phyloP scores from a whole-genome alignment of 495 filamentous ascomycete species.

The Penicillium argentinense region DNA sequence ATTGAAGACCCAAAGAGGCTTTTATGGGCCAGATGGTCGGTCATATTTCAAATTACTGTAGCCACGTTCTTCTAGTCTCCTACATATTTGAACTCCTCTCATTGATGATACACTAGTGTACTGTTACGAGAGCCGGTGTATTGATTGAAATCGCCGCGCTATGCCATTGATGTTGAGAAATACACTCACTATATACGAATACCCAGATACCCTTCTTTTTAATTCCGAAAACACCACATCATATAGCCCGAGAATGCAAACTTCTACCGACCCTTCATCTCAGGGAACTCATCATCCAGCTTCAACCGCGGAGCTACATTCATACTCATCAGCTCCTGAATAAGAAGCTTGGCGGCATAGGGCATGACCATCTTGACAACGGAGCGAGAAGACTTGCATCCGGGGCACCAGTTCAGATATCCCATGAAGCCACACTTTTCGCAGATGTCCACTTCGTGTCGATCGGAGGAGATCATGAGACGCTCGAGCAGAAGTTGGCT shows the following conservation, averaged over 20 bases:
- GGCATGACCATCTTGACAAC: constrained; percentile 93
- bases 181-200: constrained; percentile 19
- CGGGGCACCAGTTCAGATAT: constrained; percentile 88
- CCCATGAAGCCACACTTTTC: constrained; percentile 92
- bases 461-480: constrained; percentile 90
- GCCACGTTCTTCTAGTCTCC: no score
- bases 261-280: constrained; percentile 38
- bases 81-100: no score
- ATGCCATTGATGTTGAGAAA: constrained; percentile 28
- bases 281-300: constrained; percentile 89
- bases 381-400: constrained; percentile 75
- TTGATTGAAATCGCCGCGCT: constrained; percentile 29
- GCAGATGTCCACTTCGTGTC: constrained; percentile 87
- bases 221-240: constrained; percentile 16
- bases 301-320: constrained; percentile 85
- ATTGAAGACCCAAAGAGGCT: no score
- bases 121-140: no score
- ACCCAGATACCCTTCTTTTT: constrained; percentile 4
- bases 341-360: constrained; percentile 96
- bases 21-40: no score
- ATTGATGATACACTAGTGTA: no score
- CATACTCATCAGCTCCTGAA: constrained; percentile 97
- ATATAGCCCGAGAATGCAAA: constrained; percentile 2
- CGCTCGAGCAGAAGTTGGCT: constrained; percentile 90
- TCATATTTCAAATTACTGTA: no score